These are phyloP conservation scores for Saccharomyces hybrid DNA, from an alignment of 1,139 yeast genomes.

Conservation along the genomic window DNA sequence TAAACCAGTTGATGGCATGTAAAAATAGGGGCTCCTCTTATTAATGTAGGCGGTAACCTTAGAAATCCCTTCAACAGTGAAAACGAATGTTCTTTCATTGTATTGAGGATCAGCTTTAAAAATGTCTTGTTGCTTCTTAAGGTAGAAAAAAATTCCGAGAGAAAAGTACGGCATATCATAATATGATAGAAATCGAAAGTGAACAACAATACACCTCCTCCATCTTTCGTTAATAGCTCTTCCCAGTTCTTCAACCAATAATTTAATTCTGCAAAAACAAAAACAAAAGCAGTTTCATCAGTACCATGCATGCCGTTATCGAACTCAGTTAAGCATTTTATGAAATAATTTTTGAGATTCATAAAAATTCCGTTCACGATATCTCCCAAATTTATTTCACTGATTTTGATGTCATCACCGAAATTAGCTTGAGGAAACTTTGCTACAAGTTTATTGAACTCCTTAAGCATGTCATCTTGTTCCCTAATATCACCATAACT, in stretches of 20 bases:
- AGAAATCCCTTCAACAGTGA: slow-evolving; percentile 39
- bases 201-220: slow-evolving; percentile 39
- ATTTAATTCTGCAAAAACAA: slow-evolving; percentile 31
- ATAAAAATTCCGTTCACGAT: slow-evolving; percentile 28
- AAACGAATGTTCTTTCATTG: slow-evolving; percentile 39
- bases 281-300: slow-evolving; percentile 1
- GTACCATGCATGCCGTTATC: slow-evolving; percentile 1
- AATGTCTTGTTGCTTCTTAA: slow-evolving; percentile 17
- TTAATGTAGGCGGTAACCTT: slow-evolving; percentile 37
- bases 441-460: slow-evolving; percentile 36
- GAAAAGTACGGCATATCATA: slow-evolving; percentile 37
- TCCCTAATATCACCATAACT: slow-evolving; percentile 36
- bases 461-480: slow-evolving; percentile 24
- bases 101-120: slow-evolving; percentile 30
- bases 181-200: slow-evolving; percentile 41
- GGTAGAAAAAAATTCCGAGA: slow-evolving; percentile 25
- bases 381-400: slow-evolving; percentile 40
- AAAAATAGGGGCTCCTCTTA: slow-evolving; percentile 46
- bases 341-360: slow-evolving; percentile 24
- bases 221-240: slow-evolving; percentile 38
- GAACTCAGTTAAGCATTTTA: slow-evolving; percentile 8
- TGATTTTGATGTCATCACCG: slow-evolving; percentile 44
- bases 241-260: slow-evolving; percentile 41
- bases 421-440: slow-evolving; percentile 40
- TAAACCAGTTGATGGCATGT: slow-evolving; percentile 45